Base-by-base conservation (phyloP, 305 asterid genomes). In the Fraxinus paxiana region DNA sequence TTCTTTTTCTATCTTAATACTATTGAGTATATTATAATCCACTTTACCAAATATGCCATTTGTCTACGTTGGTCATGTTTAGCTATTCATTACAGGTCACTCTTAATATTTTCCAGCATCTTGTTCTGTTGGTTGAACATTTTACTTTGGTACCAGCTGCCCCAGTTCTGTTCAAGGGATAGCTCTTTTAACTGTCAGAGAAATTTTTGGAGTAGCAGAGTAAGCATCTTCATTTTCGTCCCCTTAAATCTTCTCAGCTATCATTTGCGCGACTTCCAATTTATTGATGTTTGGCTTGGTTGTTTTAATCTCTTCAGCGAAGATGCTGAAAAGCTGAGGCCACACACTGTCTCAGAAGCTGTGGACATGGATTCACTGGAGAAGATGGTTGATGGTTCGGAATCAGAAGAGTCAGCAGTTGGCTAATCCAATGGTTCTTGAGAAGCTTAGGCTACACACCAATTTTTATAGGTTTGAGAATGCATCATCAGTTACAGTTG, bases 121-220 rank as follows among this genome's bases (percentile, higher is more conserved):
- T 59, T 59, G 13, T 76, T 51, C 43, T 28, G 72, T 84, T 80
- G 38, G 82, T 79, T 83, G 76, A 83, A 56, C 63, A 28, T 80
- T 18, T 76, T 76, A 77, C 26, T 67, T 43, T 82, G 28, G 82
- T 51, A 78, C 26, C 90, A 95, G 98, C 89, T 92, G 82, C 97
- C 98, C 1, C 98, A 94, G 86, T 94, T 96, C 81, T 94, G 98
- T 84, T 88, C 93, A 37, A 89, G 88, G 81, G 97, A 88, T 73
- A 89, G 94, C 90, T 83, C 98, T 81, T 81, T 85, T 94, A 76
- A 94, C 90, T 6, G 94, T 96, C 54, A 96, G 92, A 81, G 98
- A 93, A 83, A 86, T 91, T 72, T 96, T 94, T 80, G 99, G 98
- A 37, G 98, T 91, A 10, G 92, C 97, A 38, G 98, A 94, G 98